phyloP scores from a whole-genome alignment of 208 protist genomes.

The Crithidia sp. region DNA sequence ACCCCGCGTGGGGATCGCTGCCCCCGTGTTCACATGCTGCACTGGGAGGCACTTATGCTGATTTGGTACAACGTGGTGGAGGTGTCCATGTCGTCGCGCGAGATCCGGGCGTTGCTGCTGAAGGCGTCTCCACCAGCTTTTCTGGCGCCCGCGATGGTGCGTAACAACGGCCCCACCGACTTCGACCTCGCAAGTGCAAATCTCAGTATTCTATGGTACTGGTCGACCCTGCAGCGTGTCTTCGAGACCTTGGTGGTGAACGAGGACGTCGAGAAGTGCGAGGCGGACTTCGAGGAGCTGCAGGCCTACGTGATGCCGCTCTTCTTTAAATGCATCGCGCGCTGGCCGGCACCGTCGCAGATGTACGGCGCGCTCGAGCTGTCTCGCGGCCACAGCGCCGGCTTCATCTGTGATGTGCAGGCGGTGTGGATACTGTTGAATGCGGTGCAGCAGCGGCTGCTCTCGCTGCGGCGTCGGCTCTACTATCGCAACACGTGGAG shows the following conservation, averaged over 20 bases:
- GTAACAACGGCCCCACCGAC: slow-evolving; percentile 27
- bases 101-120: slow-evolving; percentile 46
- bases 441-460: slow-evolving; percentile 33
- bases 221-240: slow-evolving; percentile 47
- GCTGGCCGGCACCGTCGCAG: slow-evolving; percentile 35
- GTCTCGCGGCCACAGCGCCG: slow-evolving; percentile 5
- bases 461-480: slow-evolving; percentile 29
- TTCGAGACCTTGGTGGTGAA: slow-evolving; percentile 43
- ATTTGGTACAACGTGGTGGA: slow-evolving; percentile 38
- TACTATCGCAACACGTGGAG: slow-evolving; percentile 51
- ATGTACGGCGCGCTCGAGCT: slow-evolving; percentile 23
- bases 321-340: slow-evolving; percentile 43
- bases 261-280: slow-evolving; percentile 51
- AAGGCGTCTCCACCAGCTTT: slow-evolving; percentile 39
- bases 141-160: slow-evolving; percentile 26
- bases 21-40: slow-evolving; percentile 9
- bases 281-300: slow-evolving; percentile 48
- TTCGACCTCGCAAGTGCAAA: slow-evolving; percentile 39
- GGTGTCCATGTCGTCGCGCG: slow-evolving; percentile 33
- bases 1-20: neutral
- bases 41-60: slow-evolving; percentile 45
- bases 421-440: slow-evolving; percentile 43
- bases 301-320: slow-evolving; percentile 33
- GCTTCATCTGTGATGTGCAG: slow-evolving; percentile 34
- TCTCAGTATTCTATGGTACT: slow-evolving; percentile 62